Percentiles rank a stretch among this genome's conserved stretches.
Conservation (phyloP, 345 rosid genomes). For the Noccaea bulbosa region DNA sequence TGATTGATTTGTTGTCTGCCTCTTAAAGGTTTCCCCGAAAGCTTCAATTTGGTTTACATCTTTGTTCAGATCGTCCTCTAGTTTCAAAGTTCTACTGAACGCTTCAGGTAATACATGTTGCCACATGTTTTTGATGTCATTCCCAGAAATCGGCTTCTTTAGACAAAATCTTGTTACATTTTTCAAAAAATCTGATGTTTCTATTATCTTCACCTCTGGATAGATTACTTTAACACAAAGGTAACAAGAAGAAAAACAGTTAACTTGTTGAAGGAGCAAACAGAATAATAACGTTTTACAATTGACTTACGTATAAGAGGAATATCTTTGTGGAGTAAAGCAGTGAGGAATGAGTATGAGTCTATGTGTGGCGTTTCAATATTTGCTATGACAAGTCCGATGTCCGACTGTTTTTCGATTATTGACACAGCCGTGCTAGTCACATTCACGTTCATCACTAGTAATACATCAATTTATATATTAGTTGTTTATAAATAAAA, state of each 20-base stretch:
- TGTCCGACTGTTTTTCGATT: no score
- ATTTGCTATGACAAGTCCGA: no score
- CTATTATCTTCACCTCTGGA: constrained; percentile 5
- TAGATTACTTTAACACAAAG: constrained; percentile 48
- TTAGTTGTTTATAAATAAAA: no score
- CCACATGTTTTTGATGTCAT: constrained; percentile 55
- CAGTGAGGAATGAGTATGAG: no score
- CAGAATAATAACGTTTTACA: neutral
- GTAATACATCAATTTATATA: no score
- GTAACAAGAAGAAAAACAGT: neutral
- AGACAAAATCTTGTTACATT: constrained; percentile 45
- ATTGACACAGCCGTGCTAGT: no score
- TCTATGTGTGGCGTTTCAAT: no score
- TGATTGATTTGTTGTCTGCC: neutral
- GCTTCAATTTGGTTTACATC: neutral
- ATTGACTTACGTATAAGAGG: constrained; percentile 37
- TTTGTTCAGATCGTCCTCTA: neutral
- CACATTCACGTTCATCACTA: no score
- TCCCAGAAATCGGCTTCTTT: constrained; percentile 41
- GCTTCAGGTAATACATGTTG: constrained; percentile 41
- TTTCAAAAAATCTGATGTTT: constrained; percentile 31
- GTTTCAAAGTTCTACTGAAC: neutral
- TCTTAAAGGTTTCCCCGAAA: neutral
- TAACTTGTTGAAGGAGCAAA: neutral
- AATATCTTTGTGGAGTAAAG: no score